Conservation (phyloP, 768 basidiomycete species). For the Hydnomerulius pinastri region DNA sequence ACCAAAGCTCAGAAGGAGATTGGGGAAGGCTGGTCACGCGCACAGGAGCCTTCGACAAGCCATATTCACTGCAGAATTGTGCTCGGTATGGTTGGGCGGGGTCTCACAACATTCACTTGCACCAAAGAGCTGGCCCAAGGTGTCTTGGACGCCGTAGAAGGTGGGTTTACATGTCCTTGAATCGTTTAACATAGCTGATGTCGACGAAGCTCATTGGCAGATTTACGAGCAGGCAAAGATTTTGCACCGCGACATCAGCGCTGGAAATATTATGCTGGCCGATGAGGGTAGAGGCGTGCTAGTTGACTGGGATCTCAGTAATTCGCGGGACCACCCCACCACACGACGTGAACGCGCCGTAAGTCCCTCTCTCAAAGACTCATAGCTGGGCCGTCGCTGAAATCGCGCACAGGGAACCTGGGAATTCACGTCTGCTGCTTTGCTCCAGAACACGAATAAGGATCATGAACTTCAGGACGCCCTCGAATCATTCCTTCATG, state of each 20-base stretch:
- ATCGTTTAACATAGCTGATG: slow-evolving; percentile 12
- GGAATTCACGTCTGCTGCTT: slow-evolving; percentile 28
- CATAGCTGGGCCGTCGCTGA: neutral
- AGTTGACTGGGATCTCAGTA: slow-evolving; percentile 28
- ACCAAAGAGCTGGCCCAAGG: neutral
- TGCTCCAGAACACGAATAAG: slow-evolving; percentile 16
- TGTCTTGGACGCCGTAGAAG: neutral
- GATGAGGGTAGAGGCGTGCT: slow-evolving; percentile 19
- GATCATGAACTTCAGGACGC: slow-evolving; percentile 28
- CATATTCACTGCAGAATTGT: neutral
- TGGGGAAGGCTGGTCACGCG: neutral
- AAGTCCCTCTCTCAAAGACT: neutral
- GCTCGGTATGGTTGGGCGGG: neutral
- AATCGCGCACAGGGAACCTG: slow-evolving; percentile 29
- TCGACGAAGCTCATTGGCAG: slow-evolving; percentile 18
- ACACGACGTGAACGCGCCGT: neutral
- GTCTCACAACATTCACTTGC: neutral
- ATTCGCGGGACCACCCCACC: neutral
- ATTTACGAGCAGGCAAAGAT: slow-evolving; percentile 14
- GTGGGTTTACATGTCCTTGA: neutral
- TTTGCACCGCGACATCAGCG: slow-evolving; percentile 33
- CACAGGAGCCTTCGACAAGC: neutral
- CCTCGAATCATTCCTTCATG: slow-evolving; percentile 31
- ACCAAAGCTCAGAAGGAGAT: slow-evolving; percentile 8
- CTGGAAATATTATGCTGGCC: slow-evolving; percentile 24